A percentile compares a stretch with the other conserved stretches of the same genome.
phyloP scores from a whole-genome alignment of 2,329 filamentous ascomycete genomes.

The Coleophoma eucalyptorum region DNA sequence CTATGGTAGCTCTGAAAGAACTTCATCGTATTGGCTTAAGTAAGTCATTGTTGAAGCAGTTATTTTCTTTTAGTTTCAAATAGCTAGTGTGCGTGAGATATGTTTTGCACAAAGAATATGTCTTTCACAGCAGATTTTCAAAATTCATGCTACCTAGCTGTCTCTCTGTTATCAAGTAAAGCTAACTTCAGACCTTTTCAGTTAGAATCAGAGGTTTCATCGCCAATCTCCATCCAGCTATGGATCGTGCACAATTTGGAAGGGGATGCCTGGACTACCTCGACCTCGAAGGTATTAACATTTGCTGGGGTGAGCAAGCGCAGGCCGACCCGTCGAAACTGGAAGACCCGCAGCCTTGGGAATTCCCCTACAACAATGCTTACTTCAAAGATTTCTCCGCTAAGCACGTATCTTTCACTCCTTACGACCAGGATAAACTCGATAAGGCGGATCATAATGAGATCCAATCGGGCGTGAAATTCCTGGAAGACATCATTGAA shows the following conservation, averaged over 20 bases:
- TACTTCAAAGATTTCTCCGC: constrained; percentile 11
- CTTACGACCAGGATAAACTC: constrained; percentile 12
- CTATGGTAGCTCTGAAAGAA: constrained; percentile 23
- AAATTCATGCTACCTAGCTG: too few species aligned
- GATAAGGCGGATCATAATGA: constrained; percentile 14
- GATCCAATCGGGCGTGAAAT: constrained; percentile 5
- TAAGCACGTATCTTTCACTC: constrained; percentile 7
- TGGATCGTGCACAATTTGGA: constrained; percentile 15
- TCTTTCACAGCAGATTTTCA: too few species aligned
- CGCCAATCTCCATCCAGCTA: constrained; percentile 20
- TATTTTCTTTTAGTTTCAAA: too few species aligned
- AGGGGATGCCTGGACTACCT: constrained; percentile 18
- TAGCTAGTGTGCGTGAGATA: too few species aligned
- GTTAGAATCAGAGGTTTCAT: constrained; percentile 23
- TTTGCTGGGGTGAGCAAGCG: too few species aligned
- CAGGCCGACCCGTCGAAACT: too few species aligned
- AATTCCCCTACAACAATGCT: too few species aligned
- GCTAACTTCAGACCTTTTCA: too few species aligned
- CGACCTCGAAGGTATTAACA: constrained; percentile 11
- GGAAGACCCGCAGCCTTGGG: too few species aligned
- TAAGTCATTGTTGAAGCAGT: too few species aligned
- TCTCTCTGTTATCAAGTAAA: too few species aligned
- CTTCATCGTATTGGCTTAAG: constrained; percentile 20
- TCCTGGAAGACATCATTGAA: constrained; percentile 4
- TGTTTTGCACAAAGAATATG: too few species aligned